Percentiles rank a stretch among this genome's conserved stretches.
Conservation (phyloP, 805 yeast genomes). For the Suhomyces prunicola region DNA sequence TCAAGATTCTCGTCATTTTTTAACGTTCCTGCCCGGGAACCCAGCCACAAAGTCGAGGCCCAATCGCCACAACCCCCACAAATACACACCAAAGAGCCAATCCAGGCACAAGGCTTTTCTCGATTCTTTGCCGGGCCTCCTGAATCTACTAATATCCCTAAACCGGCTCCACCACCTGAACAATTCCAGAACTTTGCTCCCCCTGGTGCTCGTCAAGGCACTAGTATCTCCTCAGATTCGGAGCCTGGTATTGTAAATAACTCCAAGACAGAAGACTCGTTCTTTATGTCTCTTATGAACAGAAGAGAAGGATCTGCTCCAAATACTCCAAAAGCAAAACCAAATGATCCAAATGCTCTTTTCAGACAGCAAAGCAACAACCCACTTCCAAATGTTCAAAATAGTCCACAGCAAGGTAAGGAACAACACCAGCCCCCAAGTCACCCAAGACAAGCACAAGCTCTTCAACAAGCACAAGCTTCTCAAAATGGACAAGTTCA, state of each 20-base stretch:
- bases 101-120: slow-evolving; percentile 8
- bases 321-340: neutral
- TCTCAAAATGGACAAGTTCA: slow-evolving; percentile 6
- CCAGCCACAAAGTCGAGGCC: neutral
- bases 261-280: slow-evolving; percentile 34
- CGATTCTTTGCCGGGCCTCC: slow-evolving; percentile 6
- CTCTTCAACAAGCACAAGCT: slow-evolving; percentile 14
- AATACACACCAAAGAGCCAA: neutral
- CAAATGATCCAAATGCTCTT: neutral
- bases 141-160: neutral
- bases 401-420: neutral
- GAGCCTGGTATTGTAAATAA: neutral
- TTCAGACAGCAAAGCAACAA: neutral
- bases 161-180: neutral
- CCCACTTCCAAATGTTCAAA: neutral
- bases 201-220: neutral
- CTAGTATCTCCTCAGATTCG: slow-evolving; percentile 1
- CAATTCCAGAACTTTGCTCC: neutral
- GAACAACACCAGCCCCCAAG: neutral
- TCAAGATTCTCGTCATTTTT: slow-evolving; percentile 39
- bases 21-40: slow-evolving; percentile 5
- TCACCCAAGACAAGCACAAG: slow-evolving; percentile 12
- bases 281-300: slow-evolving; percentile 45
- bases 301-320: slow-evolving; percentile 22
- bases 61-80: slow-evolving; percentile 1